Conservation (phyloP, 371 early-diverging fungal genomes). For the Syncephalis plumigaleata region DNA sequence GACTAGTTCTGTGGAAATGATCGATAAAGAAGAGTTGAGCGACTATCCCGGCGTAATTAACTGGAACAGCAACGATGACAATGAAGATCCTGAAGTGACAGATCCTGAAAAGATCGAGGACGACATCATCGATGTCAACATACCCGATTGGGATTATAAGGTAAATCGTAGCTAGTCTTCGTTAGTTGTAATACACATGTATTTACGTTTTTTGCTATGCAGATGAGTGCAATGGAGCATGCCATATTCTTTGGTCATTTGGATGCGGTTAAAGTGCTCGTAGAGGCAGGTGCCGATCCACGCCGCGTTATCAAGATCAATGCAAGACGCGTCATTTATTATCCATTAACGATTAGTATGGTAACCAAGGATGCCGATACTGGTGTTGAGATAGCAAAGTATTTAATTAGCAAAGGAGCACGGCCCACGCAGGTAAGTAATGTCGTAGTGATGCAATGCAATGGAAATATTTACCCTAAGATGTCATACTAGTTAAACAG, state of each 20-base stretch:
- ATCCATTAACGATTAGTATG: constrained; percentile 3
- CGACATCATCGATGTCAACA: constrained; percentile 13
- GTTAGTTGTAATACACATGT: not conserved
- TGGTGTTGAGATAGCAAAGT: constrained; percentile 2
- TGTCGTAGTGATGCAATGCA: not conserved
- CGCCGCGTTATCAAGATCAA: not conserved
- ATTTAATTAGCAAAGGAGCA: constrained; percentile 3
- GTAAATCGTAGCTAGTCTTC: constrained; percentile 1
- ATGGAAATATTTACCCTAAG: not conserved
- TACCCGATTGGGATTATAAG: constrained; percentile 12
- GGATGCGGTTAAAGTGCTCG: constrained; percentile 2
- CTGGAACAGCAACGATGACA: no score
- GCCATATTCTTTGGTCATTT: not conserved
- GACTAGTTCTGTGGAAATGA: not conserved
- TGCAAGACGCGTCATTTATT: not conserved
- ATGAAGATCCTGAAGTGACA: not conserved
- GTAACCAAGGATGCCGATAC: constrained; percentile 1
- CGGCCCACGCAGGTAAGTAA: constrained; percentile 1
- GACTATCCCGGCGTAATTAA: constrained; percentile 1
- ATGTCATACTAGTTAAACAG: no score
- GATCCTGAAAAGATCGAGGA: constrained; percentile 6
- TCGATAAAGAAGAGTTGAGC: not conserved
- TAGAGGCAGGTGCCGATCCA: constrained; percentile 7
- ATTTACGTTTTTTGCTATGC: not conserved
- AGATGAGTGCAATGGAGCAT: no score